Evolutionary conservation across 2,329 filamentous ascomycete species (phyloP), one percentile per base, ranked within the genome.

Genomic region (Aspergillus calidoustus): DNA sequence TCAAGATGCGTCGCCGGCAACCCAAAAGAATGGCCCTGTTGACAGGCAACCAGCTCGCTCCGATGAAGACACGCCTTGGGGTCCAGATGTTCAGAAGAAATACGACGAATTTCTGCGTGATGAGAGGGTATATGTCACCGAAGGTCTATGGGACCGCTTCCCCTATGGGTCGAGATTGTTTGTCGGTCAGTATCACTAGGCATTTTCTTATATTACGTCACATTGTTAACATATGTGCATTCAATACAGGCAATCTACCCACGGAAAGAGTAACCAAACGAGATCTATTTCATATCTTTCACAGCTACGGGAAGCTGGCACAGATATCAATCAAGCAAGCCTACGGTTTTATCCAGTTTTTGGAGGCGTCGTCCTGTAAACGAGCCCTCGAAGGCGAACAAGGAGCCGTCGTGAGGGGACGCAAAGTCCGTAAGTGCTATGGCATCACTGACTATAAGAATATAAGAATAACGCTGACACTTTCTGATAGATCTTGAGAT

Each of bases 281-380:
- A 67, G 93, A 98, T 77, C 88, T 98, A 8, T 98, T 97, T 78
- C 90, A 96, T 73, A 84, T 94, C 19, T 98, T 99, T 74, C 88
- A 93, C 72, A 86, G 84, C 60, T 93, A 92, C 74, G 95, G 95
- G 57, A 89, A 89, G 64, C 82, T 99, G 51, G 94, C 93, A 2
- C 95, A 99, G 75, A 95, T 98, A 63, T 96, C 93, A 0, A 92
- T 98, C 69, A 98, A 98, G 77, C 93, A 95, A 67, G 93, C 93
- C 1, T 98, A 97, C 77, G 95, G 95, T 1, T 99, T 98, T 74
- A 93, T 98, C 41, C 95, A 98, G 74, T 99, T 96, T 68, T 85
- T 97, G 67, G 89, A 92, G 31, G 81, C 88, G 4, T 83, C 85
- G 2, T 89, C 94, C 71, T 96, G 93, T 66, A 83, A 86, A 60